Evolutionary conservation across 2,329 filamentous ascomycete genomes (phyloP).

Genomic region (Calonectria hongkongensis): DNA sequence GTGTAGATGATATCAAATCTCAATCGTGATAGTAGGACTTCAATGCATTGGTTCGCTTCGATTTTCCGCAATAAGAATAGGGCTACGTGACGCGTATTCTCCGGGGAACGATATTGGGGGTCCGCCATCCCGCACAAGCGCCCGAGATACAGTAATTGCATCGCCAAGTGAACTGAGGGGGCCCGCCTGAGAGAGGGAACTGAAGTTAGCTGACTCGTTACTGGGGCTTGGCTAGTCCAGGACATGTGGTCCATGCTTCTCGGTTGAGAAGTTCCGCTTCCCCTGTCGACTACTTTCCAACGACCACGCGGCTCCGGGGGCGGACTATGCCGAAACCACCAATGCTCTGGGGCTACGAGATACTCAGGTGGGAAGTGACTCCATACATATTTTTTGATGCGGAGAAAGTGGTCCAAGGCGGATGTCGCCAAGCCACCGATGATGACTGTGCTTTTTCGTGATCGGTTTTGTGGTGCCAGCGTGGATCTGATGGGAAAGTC

Average conservation of each 20-base stretch:
- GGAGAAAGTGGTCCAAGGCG: background rate
- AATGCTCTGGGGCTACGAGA: constrained; percentile 4
- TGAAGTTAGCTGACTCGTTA: constrained; percentile 15
- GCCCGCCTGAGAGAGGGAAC: background rate
- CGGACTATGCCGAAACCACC: constrained; percentile 8
- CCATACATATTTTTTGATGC: background rate
- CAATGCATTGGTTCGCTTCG: background rate
- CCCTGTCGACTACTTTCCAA: background rate
- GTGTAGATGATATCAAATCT: too few species aligned
- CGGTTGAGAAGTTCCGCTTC: constrained; percentile 12
- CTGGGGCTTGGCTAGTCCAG: background rate
- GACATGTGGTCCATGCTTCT: background rate
- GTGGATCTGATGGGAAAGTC: background rate
- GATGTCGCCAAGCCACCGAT: constrained; percentile 8
- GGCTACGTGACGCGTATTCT: background rate
- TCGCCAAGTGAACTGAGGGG: constrained; percentile 4
- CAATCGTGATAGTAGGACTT: background rate
- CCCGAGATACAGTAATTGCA: background rate
- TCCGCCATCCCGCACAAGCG: background rate
- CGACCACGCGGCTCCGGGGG: background rate
- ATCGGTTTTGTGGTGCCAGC: background rate
- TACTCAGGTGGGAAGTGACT: constrained; percentile 10
- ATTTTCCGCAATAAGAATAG: background rate
- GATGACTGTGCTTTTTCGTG: background rate
- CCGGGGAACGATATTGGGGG: background rate